Base-by-base conservation (phyloP, 2,329 filamentous ascomycete genomes). In the Paecilomyces variotii region DNA sequence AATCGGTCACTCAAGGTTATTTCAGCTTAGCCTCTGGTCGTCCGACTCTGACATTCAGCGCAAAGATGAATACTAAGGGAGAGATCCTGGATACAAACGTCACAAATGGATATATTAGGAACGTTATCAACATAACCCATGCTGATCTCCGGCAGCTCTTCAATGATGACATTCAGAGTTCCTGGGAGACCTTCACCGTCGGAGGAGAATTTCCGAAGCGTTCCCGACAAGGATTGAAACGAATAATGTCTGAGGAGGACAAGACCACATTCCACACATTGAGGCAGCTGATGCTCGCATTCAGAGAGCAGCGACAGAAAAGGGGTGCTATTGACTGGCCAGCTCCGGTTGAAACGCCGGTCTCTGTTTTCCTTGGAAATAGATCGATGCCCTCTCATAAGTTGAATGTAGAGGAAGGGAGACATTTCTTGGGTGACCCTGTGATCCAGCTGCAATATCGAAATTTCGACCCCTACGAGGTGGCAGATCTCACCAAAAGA, bases 31-130 rank as follows among this genome's bases (percentile, higher is more conserved):
- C 68, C 2, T 69, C 70, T 5, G 72, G 80, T 51, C 77, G 82
- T n/a, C 83, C 84, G 2, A 80, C 80, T 12, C 70, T 87, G 32
- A 87, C 85, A 0, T 83, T 87, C 66, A 86, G 83, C 64, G 81
- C 82, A 6, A 80, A 79, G 59, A 67, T 87, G 49, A 77, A 83
- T 60, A 62, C 68, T 1, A 63, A 76, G 24, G 85, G 84, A 9
- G 73, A 80, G 3, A 76, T 83, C 2, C 64, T 85, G 1, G 83
- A 86, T 32, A 78, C 74, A 6, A 79, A 81, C 52, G 75, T 87
- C 24, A 72, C 73, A 34, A 77, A 81, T 32, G 84, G 84, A 1
- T 78, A 72, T 9, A 71, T 84, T 24, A 76, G 76, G 4, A 85
- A 86, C 54, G 79, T 86, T 1, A 70, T 82, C 19, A 77, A 74